Evolutionary conservation across 495 filamentous ascomycete species (phyloP).

Genomic region (Penicillium atrosanguineum): DNA sequence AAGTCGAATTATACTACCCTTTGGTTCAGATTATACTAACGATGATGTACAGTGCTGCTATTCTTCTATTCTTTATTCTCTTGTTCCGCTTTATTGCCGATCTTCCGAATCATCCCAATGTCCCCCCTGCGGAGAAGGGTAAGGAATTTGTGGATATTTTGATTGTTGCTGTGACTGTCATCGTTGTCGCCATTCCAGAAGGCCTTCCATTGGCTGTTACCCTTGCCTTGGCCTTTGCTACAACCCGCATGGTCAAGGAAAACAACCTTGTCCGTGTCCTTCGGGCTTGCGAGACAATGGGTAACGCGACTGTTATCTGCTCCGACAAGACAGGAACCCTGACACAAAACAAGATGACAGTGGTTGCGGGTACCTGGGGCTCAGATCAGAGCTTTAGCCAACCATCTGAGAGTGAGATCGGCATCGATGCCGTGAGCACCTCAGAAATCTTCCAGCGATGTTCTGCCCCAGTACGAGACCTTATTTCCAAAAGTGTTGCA

Average conservation of each 20-base stretch:
- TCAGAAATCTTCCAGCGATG: conserved; percentile 37
- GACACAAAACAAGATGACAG: conserved; percentile 72
- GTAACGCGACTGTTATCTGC: conserved; percentile 67
- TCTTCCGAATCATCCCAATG: conserved; percentile 46
- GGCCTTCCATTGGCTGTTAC: conserved; percentile 67
- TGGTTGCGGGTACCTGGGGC: conserved; percentile 60
- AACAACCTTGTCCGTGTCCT: conserved; percentile 67
- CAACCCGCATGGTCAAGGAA: conserved; percentile 67
- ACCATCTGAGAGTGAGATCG: conserved; percentile 24
- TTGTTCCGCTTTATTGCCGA: conserved; percentile 59
- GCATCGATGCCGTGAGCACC: conserved; percentile 13
- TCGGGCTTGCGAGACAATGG: conserved; percentile 69
- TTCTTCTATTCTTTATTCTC: conserved; percentile 61
- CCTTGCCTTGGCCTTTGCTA: conserved; percentile 67
- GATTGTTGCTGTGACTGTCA: conserved; percentile 67
- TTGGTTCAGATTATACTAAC: conserved; percentile 14
- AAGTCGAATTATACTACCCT: conserved; percentile 8
- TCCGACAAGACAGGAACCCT: conserved; percentile 71
- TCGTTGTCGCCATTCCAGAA: conserved; percentile 70
- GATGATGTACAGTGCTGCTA: conserved; percentile 49
- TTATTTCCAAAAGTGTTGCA: conserved; percentile 59
- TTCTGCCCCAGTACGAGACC: conserved; percentile 39
- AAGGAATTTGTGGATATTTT: conserved; percentile 65
- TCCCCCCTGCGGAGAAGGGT: conserved; percentile 53
- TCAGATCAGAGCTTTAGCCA: conserved; percentile 52